Evolutionary conservation across 495 filamentous ascomycete species (phyloP).

Genomic region (Penicillium ucsense): DNA sequence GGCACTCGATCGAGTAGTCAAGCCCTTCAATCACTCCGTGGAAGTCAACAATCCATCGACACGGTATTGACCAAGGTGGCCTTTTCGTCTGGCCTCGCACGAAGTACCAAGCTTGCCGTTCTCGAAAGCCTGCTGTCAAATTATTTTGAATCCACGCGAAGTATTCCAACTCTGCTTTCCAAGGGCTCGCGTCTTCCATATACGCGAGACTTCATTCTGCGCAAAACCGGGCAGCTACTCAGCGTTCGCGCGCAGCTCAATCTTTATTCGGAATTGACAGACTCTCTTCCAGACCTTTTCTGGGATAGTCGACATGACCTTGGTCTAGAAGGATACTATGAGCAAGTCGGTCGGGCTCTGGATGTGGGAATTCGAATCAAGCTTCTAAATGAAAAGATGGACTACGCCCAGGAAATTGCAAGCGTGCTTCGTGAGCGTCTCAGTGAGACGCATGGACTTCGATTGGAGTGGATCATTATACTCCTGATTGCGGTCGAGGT

Average conservation of each 20-base stretch:
- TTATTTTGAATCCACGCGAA: slow-evolving; percentile 75
- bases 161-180: slow-evolving; percentile 67
- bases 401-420: slow-evolving; percentile 94
- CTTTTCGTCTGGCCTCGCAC: slow-evolving; percentile 89
- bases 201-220: slow-evolving; percentile 68
- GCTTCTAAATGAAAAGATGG: slow-evolving; percentile 90
- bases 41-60: slow-evolving; percentile 44
- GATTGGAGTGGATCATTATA: slow-evolving; percentile 97
- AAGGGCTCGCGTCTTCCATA: slow-evolving; percentile 56
- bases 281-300: slow-evolving; percentile 90
- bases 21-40: slow-evolving; percentile 4
- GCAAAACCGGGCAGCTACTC: slow-evolving; percentile 90
- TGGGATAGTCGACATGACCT: slow-evolving; percentile 90
- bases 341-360: slow-evolving; percentile 78
- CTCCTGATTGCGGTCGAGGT: slow-evolving; percentile 88
- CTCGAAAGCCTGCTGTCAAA: slow-evolving; percentile 72
- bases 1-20: slow-evolving; percentile 51
- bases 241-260: slow-evolving; percentile 87
- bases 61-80: slow-evolving; percentile 88
- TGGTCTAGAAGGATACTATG: slow-evolving; percentile 84
- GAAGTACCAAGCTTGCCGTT: slow-evolving; percentile 92
- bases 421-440: slow-evolving; percentile 77
- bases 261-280: slow-evolving; percentile 92
- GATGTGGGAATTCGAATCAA: slow-evolving; percentile 92
- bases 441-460: slow-evolving; percentile 78